Conservation (phyloP, 768 basidiomycete species). For the Kwoniella newhampshirensis region DNA sequence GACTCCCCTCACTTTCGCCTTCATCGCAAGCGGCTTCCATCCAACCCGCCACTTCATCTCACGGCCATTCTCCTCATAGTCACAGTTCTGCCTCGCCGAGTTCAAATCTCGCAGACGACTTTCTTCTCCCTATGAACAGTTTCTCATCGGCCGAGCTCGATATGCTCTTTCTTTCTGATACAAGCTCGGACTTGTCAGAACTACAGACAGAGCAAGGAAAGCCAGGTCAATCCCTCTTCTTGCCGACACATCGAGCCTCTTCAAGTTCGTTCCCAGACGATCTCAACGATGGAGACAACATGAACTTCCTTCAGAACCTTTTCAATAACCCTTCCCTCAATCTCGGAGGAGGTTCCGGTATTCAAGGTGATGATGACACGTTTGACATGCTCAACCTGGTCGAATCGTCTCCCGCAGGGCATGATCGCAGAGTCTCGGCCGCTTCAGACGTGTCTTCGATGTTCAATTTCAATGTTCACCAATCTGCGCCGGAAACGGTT, state of each 20-base stretch:
- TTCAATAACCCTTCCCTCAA: constrained; percentile 6
- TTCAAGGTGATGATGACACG: constrained; percentile 12
- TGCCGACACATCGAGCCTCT: constrained; percentile 10
- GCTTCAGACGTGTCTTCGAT: neutral
- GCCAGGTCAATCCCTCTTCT: constrained; percentile 11
- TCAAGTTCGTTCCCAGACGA: constrained; percentile 3
- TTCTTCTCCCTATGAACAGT: constrained; percentile 21
- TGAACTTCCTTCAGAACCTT: constrained; percentile 19
- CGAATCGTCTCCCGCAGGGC: constrained; percentile 1
- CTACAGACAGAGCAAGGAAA: neutral
- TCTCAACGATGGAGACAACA: constrained; percentile 3
- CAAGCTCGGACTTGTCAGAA: neutral
- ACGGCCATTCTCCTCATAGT: constrained; percentile 30
- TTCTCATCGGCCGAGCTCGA: constrained; percentile 34
- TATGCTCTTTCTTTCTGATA: constrained; percentile 22
- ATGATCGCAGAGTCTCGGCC: neutral
- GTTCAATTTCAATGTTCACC: constrained; percentile 10
- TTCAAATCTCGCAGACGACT: constrained; percentile 34
- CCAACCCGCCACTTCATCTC: constrained; percentile 10
- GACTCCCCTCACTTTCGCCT: constrained; percentile 32
- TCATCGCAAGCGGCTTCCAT: constrained; percentile 17
- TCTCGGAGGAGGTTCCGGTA: no score
- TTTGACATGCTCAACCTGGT: constrained; percentile 28
- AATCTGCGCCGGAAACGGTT: constrained; percentile 4
- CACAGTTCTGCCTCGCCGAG: constrained; percentile 36